phyloP scores from a whole-genome alignment of 2,329 filamentous ascomycete genomes.

The Botrytis elliptica region DNA sequence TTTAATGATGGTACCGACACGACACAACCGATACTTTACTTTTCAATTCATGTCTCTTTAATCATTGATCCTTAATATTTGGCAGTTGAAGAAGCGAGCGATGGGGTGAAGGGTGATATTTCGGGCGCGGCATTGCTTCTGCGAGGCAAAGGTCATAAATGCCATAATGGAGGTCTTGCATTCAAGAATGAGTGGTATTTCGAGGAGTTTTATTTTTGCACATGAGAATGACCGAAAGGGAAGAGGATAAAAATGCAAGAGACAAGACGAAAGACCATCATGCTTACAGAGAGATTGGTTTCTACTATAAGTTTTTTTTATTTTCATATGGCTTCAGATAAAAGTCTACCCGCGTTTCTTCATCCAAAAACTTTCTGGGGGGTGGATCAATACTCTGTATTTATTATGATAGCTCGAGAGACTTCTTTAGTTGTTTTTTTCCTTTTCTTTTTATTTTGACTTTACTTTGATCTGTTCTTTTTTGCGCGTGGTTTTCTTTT shows the following conservation, averaged over 20 bases:
- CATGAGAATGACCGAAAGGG: conserved; percentile 16
- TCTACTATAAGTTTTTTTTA: not conserved
- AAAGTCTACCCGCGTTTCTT: conserved; percentile 1
- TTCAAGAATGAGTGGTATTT: conserved; percentile 18
- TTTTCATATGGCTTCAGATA: not conserved
- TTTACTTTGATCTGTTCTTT: conserved; percentile 12
- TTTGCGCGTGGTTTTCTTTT: not conserved
- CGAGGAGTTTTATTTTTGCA: conserved; percentile 17
- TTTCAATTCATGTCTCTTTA: conserved; percentile 25
- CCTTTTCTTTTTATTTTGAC: not conserved
- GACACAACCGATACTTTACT: conserved; percentile 16
- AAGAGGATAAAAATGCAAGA: not conserved
- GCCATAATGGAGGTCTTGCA: conserved; percentile 16
- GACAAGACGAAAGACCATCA: conserved; percentile 3
- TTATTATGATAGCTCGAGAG: conserved; percentile 22
- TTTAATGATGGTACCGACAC: conserved; percentile 20
- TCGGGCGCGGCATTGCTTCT: conserved; percentile 18
- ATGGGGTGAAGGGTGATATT: conserved; percentile 11
- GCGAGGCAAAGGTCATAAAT: conserved; percentile 16
- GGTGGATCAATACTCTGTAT: conserved; percentile 21
- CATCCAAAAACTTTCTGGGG: not conserved
- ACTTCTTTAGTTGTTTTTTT: not conserved
- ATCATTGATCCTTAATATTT: conserved; percentile 25
- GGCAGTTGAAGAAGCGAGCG: conserved; percentile 11
- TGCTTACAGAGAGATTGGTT: conserved; percentile 2